Evolutionary conservation across 2,329 filamentous ascomycete genomes (phyloP).

Genomic region (Calonectria fujianensis): DNA sequence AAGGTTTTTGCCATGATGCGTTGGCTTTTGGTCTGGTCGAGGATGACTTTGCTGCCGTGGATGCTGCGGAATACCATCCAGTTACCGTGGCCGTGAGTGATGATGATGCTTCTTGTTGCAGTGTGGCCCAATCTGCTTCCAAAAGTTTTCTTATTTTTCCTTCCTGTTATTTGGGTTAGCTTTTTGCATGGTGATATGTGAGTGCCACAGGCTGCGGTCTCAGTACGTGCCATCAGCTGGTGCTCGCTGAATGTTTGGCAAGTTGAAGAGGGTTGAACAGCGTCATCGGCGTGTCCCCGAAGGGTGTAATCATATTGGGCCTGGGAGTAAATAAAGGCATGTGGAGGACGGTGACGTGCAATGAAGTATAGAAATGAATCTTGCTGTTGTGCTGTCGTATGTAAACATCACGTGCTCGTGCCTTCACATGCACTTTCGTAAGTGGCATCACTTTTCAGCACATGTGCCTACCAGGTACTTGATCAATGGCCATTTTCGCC

Average conservation of each 20-base stretch:
- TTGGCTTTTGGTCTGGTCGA: background rate
- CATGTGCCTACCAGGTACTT: background rate
- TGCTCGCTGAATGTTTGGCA: background rate
- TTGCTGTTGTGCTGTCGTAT: background rate
- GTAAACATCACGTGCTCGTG: background rate
- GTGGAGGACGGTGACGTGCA: background rate
- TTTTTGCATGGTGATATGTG: background rate
- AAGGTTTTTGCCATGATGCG: background rate
- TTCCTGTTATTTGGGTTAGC: background rate
- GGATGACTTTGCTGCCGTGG: background rate
- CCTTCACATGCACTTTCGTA: background rate
- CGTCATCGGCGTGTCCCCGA: background rate
- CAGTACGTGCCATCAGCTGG: background rate
- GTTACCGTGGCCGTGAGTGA: background rate
- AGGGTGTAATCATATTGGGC: background rate
- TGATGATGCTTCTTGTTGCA: background rate
- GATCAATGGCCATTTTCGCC: background rate
- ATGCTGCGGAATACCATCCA: constrained; percentile 2
- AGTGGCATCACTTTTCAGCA: background rate
- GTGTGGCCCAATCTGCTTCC: constrained; percentile 1
- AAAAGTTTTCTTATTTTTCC: background rate
- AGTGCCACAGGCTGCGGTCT: background rate
- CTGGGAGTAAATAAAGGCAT: background rate
- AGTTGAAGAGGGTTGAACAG: background rate
- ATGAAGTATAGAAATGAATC: background rate